These are phyloP conservation scores for sunflower (Helianthus annuus) DNA, from an alignment of 129 eudicot genomes.

Conservation along the genomic window DNA sequence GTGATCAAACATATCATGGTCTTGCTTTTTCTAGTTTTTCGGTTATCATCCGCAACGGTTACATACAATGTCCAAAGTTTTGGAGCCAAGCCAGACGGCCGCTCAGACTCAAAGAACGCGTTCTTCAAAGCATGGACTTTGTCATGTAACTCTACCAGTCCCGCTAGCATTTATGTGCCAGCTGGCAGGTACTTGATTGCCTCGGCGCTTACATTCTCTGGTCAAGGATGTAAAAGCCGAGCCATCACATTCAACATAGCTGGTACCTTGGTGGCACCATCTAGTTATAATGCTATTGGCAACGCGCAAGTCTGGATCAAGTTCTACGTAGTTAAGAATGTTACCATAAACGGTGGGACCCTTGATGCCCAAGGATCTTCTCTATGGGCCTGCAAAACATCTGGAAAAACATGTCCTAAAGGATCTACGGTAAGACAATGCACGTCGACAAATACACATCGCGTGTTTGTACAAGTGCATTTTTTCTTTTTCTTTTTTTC, in stretches of 20 bases:
- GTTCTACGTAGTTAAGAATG: neutral
- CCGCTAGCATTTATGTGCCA: conserved; percentile 9
- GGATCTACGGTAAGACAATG: conserved; percentile 1
- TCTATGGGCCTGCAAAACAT: conserved; percentile 5
- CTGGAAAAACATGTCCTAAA: conserved; percentile 2
- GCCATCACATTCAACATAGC: conserved; percentile 9
- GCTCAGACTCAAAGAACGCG: neutral
- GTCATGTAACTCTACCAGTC: neutral
- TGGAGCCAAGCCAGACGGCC: conserved; percentile 9
- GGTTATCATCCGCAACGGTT: conserved; percentile 6
- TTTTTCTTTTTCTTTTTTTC: neutral
- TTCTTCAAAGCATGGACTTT: neutral
- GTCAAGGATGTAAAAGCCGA: conserved; percentile 13
- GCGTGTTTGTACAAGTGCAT: neutral
- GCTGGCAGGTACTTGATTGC: conserved; percentile 15
- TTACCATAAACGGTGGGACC: conserved; percentile 10
- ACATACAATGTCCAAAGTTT: neutral
- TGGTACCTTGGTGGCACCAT: conserved; percentile 21
- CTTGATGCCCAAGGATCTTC: conserved; percentile 10
- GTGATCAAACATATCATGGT: neutral
- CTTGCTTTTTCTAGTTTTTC: neutral
- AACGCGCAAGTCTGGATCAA: conserved; percentile 1
- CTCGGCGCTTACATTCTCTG: conserved; percentile 7
- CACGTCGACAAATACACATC: too few relatives aligned
- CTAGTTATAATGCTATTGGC: conserved; percentile 18